A percentile compares a stretch with the other conserved stretches of the same genome.
phyloP scores from a whole-genome alignment of 495 filamentous ascomycete genomes.

The Diplogelasinospora grovesii region DNA sequence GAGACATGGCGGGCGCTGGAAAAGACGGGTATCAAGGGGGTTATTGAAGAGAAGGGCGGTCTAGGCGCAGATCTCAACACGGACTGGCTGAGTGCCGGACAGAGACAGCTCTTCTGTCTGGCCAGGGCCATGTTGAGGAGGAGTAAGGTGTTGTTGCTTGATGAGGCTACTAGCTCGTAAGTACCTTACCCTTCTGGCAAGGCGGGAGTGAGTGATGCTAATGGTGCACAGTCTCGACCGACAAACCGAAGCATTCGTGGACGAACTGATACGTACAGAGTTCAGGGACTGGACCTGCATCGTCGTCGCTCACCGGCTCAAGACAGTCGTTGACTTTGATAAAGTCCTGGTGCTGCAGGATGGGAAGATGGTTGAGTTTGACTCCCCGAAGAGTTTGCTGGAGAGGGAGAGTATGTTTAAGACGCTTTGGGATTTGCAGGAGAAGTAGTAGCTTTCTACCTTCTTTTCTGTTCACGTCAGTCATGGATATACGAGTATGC shows the following conservation, averaged over 20 bases:
- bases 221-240: constrained; percentile 25
- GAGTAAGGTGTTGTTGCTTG: constrained; percentile 19
- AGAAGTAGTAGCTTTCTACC: too few species aligned
- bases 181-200: neutral
- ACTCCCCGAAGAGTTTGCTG: constrained; percentile 7
- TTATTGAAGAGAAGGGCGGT: constrained; percentile 8
- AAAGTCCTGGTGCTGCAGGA: constrained; percentile 32
- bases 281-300: constrained; percentile 40
- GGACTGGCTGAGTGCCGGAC: constrained; percentile 49
- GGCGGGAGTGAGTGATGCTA: neutral
- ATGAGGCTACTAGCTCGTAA: constrained; percentile 25
- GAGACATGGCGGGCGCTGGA: constrained; percentile 32
- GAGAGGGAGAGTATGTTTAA: constrained; percentile 14
- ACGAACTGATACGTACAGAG: constrained; percentile 31
- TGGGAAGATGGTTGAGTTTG: constrained; percentile 31
- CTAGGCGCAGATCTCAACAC: constrained; percentile 44
- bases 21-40: constrained; percentile 9
- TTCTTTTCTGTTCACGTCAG: too few species aligned
- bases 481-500: too few species aligned
- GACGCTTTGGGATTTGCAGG: constrained; percentile 1
- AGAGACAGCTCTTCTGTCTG: constrained; percentile 56
- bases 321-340: constrained; percentile 38
- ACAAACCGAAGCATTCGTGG: constrained; percentile 34
- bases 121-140: constrained; percentile 48
- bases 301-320: constrained; percentile 35